These are phyloP conservation scores for Termitomyces sp. DNA, from an alignment of 768 basidiomycete genomes.

Conservation along the genomic window DNA sequence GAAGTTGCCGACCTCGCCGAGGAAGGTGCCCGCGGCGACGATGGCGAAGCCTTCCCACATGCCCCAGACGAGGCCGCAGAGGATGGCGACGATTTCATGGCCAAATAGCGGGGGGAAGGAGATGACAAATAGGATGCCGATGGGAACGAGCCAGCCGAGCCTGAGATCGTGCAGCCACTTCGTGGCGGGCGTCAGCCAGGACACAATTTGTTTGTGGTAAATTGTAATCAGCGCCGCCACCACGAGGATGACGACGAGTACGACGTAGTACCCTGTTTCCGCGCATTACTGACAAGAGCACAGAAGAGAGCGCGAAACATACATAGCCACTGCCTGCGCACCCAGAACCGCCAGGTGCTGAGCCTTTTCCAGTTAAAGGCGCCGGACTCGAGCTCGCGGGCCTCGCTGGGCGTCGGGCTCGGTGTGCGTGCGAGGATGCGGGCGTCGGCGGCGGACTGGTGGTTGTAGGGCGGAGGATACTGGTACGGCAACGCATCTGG, in stretches of 20 bases:
- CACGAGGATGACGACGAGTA: conserved; percentile 38
- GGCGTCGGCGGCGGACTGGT: conserved; percentile 14
- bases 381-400: conserved; percentile 32
- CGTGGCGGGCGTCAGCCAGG: conserved; percentile 61
- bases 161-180: conserved; percentile 43
- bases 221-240: conserved; percentile 49
- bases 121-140: conserved; percentile 75
- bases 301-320: conserved; percentile 17
- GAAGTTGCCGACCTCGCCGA: conserved; percentile 86
- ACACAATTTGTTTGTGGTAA: conserved; percentile 68
- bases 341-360: conserved; percentile 42
- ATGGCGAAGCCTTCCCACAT: conserved; percentile 85
- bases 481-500: not conserved
- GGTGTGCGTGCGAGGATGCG: conserved; percentile 37
- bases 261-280: conserved; percentile 43
- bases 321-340: conserved; percentile 55
- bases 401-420: conserved; percentile 62
- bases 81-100: conserved; percentile 84
- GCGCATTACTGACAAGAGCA: not conserved
- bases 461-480: not conserved
- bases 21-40: conserved; percentile 73
- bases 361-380: conserved; percentile 42
- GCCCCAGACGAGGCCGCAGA: conserved; percentile 91
- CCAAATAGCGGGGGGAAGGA: conserved; percentile 91
- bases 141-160: conserved; percentile 32